Base-by-base conservation (phyloP, 768 basidiomycete species). In the Candolleomyces efflorescens region DNA sequence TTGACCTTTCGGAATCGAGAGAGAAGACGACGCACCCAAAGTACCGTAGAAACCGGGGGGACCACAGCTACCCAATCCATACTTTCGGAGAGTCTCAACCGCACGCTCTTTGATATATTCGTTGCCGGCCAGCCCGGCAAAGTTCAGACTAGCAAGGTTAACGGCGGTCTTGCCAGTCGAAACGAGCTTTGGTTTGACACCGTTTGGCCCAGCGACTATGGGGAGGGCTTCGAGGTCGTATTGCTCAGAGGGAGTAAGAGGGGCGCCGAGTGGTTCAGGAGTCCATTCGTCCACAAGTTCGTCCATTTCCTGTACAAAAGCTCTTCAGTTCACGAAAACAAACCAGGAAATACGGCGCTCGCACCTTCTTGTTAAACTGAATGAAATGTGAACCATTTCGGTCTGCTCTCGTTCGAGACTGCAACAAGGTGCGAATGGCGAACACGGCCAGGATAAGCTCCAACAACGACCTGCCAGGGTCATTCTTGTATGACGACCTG, bases 11-110 rank as follows among this genome's bases (percentile, higher is more conserved):
- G 12, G 36, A 37, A 15, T 26, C 0, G 1, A 18, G n/a, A 23
- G 45, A 13, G 6, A 23, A 45, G 13, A n/a, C n/a, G 27, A 76
- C 87, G 56, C 60, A 95, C 94, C 95, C 46, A 97, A 78, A 2
- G 92, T 96, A 13, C 96, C 96, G 69, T 98, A 98, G 76, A 99
- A 99, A 11, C 94, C 94, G 26, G 94, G 88, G 39, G 97, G 97
- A 2, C 96, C 96, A 67, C 97, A 99, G 61, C 89, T 91, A 7
- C 95, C 96, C 1, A 98, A 80, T 23, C 96, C 97, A 62, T 97
- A 98, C 68, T 90, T 88, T 49, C 86, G 78, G 18, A 98, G 75
- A 0, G 87, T 91, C 52, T 92, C 90, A 3, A 96, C 79, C 3
- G 94, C 92, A 15, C 83, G 82, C 54, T 92, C 82, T 68, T 94